Evolutionary conservation across 257 asterid genomes (phyloP).

Genomic region (Knoxia roxburghii): DNA sequence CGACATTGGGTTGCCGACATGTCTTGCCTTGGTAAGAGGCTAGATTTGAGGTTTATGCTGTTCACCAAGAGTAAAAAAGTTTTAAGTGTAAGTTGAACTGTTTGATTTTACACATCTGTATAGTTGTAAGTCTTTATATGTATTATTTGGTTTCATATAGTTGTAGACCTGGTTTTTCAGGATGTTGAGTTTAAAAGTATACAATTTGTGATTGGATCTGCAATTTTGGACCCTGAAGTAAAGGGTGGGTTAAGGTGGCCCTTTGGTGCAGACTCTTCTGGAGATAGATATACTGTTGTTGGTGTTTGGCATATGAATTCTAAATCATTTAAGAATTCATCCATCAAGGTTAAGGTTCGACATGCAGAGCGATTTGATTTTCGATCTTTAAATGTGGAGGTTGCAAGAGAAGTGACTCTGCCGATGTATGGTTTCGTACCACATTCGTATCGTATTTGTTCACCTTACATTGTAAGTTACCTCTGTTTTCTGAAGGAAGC

Average conservation of each 20-base stretch:
- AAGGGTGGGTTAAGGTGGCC: conserved; percentile 55
- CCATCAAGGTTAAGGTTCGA: conserved; percentile 37
- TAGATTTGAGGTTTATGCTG: conserved; percentile 48
- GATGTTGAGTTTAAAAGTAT: conserved; percentile 37
- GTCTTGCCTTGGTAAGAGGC: conserved; percentile 39
- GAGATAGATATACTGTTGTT: conserved; percentile 32
- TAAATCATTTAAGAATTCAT: conserved; percentile 29
- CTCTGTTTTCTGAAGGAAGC: neutral
- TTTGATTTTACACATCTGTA: neutral
- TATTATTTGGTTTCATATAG: neutral
- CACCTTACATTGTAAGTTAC: conserved; percentile 39
- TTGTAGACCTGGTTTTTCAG: conserved; percentile 31
- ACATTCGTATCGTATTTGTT: no score
- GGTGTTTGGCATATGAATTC: conserved; percentile 39
- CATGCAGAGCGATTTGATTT: conserved; percentile 49
- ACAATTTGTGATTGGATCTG: conserved; percentile 31
- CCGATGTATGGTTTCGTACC: conserved; percentile 33
- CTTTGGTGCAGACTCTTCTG: conserved; percentile 36
- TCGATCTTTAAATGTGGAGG: conserved; percentile 41
- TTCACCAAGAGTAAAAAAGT: conserved; percentile 23
- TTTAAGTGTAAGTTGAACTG: conserved; percentile 28
- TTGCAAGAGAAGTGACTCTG: conserved; percentile 34
- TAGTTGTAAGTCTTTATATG: neutral
- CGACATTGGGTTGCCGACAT: conserved; percentile 44
- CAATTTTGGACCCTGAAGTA: conserved; percentile 34